Conservation (phyloP, 345 rosid species). For the Toxicodendron radicans region DNA sequence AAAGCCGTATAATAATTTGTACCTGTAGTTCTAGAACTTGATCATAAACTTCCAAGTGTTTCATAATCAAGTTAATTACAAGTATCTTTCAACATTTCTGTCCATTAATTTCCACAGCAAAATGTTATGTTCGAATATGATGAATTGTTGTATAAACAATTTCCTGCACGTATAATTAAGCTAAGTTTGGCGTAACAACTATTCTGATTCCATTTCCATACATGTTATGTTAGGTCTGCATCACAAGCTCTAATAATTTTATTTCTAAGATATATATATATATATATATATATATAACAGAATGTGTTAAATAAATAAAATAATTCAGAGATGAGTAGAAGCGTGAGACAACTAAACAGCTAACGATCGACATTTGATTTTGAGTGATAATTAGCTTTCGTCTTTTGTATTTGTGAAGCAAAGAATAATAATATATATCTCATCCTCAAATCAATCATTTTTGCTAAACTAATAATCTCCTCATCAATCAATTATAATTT, state of each 20-base stretch:
- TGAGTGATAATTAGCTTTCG: neutral
- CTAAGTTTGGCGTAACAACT: neutral
- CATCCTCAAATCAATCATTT: too few species aligned
- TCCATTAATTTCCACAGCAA: neutral
- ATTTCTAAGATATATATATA: too few species aligned
- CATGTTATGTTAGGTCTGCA: neutral
- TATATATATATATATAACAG: too few species aligned
- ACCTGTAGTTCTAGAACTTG: neutral
- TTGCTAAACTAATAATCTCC: neutral
- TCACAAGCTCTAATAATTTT: neutral
- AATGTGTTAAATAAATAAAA: too few species aligned
- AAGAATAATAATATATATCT: neutral
- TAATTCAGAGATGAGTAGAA: neutral
- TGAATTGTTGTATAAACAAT: too few species aligned
- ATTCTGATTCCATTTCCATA: neutral
- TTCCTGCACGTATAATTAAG: neutral
- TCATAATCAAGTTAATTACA: neutral
- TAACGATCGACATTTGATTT: too few species aligned
- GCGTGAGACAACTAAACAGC: neutral
- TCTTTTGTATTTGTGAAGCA: constrained; percentile 3
- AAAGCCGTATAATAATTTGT: too few species aligned
- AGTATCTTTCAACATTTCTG: too few species aligned
- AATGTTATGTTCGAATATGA: too few species aligned
- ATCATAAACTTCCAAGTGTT: neutral
- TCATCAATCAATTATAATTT: neutral